Conservation (phyloP, 805 yeast genomes). For the Metschnikowia colocasiae region DNA sequence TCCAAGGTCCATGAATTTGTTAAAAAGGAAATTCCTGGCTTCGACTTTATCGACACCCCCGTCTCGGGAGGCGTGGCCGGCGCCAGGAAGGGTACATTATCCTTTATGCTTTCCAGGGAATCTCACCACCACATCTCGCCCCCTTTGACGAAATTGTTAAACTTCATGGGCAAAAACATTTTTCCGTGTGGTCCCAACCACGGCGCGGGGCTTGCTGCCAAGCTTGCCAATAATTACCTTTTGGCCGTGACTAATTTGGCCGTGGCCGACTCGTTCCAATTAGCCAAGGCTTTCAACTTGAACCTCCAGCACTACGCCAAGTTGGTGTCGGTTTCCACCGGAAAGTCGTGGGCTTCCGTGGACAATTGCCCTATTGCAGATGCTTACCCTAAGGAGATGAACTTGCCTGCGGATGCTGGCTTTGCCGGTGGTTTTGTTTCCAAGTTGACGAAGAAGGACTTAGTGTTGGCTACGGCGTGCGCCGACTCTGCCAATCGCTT, state of each 20-base stretch:
- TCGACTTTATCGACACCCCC: constrained; percentile 52
- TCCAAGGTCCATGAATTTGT: constrained; percentile 36
- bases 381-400: constrained; percentile 35
- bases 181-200: constrained; percentile 47
- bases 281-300: constrained; percentile 48
- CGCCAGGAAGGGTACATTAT: constrained; percentile 48
- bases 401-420: constrained; percentile 43
- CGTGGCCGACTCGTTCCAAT: constrained; percentile 51
- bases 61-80: constrained; percentile 57
- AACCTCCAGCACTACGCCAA: constrained; percentile 45
- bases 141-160: constrained; percentile 27
- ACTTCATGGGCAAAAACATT: constrained; percentile 46
- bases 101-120: constrained; percentile 49
- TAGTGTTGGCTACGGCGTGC: constrained; percentile 40
- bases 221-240: constrained; percentile 50
- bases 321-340: constrained; percentile 49
- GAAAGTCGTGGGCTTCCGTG: constrained; percentile 52
- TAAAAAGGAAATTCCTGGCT: constrained; percentile 27
- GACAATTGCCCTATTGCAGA: constrained; percentile 54
- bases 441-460: constrained; percentile 43
- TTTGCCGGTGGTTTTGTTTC: constrained; percentile 49
- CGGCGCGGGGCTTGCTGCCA: constrained; percentile 54
- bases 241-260: constrained; percentile 53
- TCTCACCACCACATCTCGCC: constrained; percentile 28
- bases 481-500: constrained; percentile 34